A percentile compares a stretch with the other conserved stretches of the same genome.
Evolutionary conservation across 2,329 filamentous ascomycete species (phyloP).

Genomic region (Huntiella abstrusa): DNA sequence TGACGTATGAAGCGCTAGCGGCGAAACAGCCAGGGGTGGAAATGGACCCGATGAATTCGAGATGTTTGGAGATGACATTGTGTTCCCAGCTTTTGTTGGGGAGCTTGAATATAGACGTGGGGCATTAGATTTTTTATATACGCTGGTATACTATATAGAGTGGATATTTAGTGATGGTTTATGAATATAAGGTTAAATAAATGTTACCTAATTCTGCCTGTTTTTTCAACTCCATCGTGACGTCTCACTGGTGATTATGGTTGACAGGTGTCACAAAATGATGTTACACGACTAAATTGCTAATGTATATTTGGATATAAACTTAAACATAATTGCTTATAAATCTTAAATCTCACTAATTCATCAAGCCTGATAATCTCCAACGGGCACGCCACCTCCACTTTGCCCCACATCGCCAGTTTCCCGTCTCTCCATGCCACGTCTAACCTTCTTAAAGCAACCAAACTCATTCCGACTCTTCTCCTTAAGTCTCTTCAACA

Average conservation of each 20-base stretch:
- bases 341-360: no score
- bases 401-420: not conserved
- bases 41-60: constrained; percentile 28
- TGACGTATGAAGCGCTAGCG: constrained; percentile 33
- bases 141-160: not conserved
- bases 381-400: no score
- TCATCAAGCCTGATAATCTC: no score
- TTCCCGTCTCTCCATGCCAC: constrained; percentile 10
- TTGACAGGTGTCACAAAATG: no score
- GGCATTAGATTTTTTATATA: not conserved
- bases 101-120: not conserved
- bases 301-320: no score
- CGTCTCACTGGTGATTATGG: no score
- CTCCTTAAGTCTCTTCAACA: constrained; percentile 69
- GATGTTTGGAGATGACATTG: constrained; percentile 31
- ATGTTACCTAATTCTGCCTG: not conserved
- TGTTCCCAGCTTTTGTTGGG: constrained; percentile 27
- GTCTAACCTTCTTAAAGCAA: constrained; percentile 54
- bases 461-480: constrained; percentile 70
- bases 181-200: not conserved
- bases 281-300: no score
- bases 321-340: no score
- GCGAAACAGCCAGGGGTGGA: not conserved
- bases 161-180: not conserved
- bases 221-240: not conserved